phyloP scores from a whole-genome alignment of 768 basidiomycete species.

The Suillus clintonianus region DNA sequence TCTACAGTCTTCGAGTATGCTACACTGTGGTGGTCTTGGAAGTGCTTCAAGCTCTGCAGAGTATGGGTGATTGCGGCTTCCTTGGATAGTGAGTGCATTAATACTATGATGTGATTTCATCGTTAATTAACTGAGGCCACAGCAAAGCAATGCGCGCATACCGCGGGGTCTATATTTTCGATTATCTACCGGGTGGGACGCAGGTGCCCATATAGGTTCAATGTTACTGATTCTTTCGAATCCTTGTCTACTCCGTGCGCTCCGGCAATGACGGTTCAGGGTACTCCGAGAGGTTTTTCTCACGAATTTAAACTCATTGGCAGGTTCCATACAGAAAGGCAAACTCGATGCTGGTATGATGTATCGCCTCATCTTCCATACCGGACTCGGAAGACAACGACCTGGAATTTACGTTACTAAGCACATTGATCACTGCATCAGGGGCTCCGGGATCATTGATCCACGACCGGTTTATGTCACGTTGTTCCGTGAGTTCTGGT shows the following conservation, averaged over 20 bases:
- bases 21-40: not conserved
- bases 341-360: no score
- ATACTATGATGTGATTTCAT: not conserved
- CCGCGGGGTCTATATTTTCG: not conserved
- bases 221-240: not conserved
- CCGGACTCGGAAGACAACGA: no score
- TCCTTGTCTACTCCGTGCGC: not conserved
- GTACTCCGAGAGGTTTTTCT: not conserved
- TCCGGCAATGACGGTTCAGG: not conserved
- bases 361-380: no score
- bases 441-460: no score
- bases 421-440: not conserved
- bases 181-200: no score
- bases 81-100: not conserved
- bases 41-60: not conserved
- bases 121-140: not conserved
- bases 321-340: no score
- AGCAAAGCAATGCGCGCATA: not conserved
- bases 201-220: not conserved
- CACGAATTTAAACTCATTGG: no score
- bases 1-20: not conserved
- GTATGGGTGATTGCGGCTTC: not conserved
- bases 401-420: no score
- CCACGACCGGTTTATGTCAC: no score
- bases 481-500: not conserved